Base-by-base conservation (phyloP, 768 basidiomycete genomes). In the Podaxis sp. region DNA sequence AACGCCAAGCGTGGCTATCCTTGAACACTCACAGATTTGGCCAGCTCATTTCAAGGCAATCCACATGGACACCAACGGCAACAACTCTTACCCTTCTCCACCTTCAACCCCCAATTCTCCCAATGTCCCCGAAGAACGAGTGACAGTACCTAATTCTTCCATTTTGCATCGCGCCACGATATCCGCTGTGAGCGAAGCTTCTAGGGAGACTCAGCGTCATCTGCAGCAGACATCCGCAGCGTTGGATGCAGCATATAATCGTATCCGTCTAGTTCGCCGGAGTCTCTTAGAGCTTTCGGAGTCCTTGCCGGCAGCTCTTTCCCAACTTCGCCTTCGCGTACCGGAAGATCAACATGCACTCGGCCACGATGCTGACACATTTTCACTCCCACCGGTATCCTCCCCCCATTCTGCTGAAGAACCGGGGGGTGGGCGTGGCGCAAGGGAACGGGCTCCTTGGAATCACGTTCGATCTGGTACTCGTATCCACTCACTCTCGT, bases 241-340 rank as follows among this genome's bases (percentile, higher is more conserved):
- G 6, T 73, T 86, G 41, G 82, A 85, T 58, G 77, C 79, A 38
- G 85, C 83, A 22, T 85, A 83, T 70, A 78, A 75, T 64, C 80
- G 82, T 51, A 82, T 87, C 68, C 78, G 79, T 54, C 80, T 82
- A 70, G 79, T 86, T 55, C 80, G 85, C 63, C 79, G 78, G 33
- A 83, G 76, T 64, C 76, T 87, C 38, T 72, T 80, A 55, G 76
- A 77, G 63, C 71, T 85, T 17, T 71, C 78, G 6, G 77, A 77
- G n/a, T 69, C 71, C n/a, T 52, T 74, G 19, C 69, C 75, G 41
- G 65, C 55, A 53, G 54, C 67, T 38, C 58, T 63, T 61, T 37
- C 64, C 13, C 58, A 59, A 22, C 60, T 59, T 55, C 63, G 67
- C 53, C 37, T 57, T 51, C 55, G 51, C 29, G 55, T 61, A 54